These are phyloP conservation scores for Fusarium sterilihyphosum DNA, from an alignment of 2,329 filamentous ascomycete genomes.

Conservation along the genomic window DNA sequence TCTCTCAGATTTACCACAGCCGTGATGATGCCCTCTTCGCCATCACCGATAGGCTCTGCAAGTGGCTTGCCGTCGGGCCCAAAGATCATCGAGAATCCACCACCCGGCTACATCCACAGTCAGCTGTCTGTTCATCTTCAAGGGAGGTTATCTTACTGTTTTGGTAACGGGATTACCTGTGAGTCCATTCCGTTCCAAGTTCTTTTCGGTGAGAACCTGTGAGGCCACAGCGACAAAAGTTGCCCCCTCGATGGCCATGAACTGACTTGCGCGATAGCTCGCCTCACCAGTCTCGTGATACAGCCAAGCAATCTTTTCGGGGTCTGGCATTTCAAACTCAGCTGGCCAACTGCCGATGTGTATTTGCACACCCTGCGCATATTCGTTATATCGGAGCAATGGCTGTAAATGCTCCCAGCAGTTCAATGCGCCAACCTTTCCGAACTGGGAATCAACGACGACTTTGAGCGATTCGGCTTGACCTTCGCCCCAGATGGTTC, in stretches of 20 bases:
- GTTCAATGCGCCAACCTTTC: not conserved
- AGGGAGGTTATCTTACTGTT: not conserved
- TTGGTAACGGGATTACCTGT: not conserved
- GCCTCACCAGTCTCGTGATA: not conserved
- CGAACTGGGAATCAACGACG: not conserved
- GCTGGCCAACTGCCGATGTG: not conserved
- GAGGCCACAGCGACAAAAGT: not conserved
- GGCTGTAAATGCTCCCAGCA: constrained; percentile 1
- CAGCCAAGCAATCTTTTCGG: not conserved
- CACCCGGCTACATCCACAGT: not conserved
- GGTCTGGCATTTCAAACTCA: not conserved
- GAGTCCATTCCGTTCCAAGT: not conserved
- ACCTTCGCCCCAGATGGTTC: not conserved
- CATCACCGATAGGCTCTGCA: not conserved
- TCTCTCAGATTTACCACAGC: not conserved
- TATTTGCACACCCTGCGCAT: not conserved
- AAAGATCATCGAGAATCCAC: constrained; percentile 1
- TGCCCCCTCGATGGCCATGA: not conserved
- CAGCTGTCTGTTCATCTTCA: too few relatives aligned
- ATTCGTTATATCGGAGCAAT: not conserved
- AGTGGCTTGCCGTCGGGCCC: not conserved
- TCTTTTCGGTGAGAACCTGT: not conserved
- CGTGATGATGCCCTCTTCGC: not conserved
- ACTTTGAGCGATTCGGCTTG: not conserved
- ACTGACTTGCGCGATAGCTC: not conserved